Evolutionary conservation across 352 stramenopile species (phyloP).

Genomic region (Phytopythium litorale): DNA sequence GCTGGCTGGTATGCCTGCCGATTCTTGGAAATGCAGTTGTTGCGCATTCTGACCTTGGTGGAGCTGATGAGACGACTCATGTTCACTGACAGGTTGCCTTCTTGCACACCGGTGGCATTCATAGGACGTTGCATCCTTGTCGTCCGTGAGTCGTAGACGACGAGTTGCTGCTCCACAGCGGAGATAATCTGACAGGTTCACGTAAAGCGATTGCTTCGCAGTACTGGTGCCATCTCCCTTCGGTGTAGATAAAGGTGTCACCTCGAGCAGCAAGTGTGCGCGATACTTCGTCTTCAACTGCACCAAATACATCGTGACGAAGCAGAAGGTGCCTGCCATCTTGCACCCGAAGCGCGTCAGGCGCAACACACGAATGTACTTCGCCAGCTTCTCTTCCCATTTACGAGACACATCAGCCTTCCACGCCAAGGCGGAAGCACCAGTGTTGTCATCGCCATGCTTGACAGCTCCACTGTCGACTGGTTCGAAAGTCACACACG

Average conservation of each 20-base stretch:
- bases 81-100: too few relatives aligned
- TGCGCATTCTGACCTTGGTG: neutral
- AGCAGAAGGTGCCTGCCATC: conserved; percentile 28
- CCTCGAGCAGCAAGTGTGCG: conserved; percentile 40
- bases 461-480: neutral
- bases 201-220: conserved; percentile 27
- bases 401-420: conserved; percentile 19
- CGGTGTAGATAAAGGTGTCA: conserved; percentile 13
- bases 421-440: conserved; percentile 1
- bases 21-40: neutral
- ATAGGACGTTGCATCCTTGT: neutral
- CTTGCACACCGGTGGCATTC: neutral
- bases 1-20: neutral
- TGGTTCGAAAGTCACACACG: conserved; percentile 19
- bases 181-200: conserved; percentile 43
- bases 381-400: conserved; percentile 34
- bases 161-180: conserved; percentile 15
- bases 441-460: neutral
- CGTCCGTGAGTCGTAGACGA: neutral
- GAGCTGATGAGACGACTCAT: neutral
- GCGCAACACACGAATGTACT: conserved; percentile 44
- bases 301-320: conserved; percentile 38
- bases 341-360: conserved; percentile 40
- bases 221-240: neutral
- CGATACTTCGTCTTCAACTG: conserved; percentile 64